A percentile compares a stretch with the other conserved stretches of the same genome.
Conservation (phyloP, 1,284 basidiomycete genomes). For the Malassezia slooffiae region DNA sequence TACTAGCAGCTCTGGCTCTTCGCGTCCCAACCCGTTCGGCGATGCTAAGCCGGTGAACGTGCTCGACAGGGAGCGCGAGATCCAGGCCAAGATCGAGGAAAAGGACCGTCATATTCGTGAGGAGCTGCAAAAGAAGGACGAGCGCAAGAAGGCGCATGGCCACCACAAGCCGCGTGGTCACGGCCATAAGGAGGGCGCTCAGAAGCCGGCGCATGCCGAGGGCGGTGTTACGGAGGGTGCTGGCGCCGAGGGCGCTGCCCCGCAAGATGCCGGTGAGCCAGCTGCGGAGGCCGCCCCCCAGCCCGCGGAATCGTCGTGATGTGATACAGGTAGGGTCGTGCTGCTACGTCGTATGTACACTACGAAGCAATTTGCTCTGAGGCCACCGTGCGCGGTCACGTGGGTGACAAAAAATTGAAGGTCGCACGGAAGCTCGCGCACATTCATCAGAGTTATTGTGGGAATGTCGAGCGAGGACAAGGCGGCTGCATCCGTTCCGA, state of each 20-base stretch:
- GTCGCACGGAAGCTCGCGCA: not conserved
- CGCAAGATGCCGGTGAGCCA: no score
- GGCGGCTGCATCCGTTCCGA: not conserved
- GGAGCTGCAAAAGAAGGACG: conserved; percentile 28
- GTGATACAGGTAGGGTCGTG: no score
- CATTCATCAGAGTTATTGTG: not conserved
- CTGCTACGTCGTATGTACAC: no score
- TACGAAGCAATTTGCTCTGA: no score
- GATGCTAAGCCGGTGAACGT: conserved; percentile 81
- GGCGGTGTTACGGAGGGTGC: no score
- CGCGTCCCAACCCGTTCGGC: conserved; percentile 63
- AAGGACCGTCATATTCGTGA: conserved; percentile 33
- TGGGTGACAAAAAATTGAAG: conserved; percentile 3
- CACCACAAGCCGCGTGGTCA: no score
- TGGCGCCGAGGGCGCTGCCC: no score
- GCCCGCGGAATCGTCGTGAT: no score
- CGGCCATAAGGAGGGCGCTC: no score
- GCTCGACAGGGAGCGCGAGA: conserved; percentile 62
- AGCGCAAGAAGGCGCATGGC: conserved; percentile 24
- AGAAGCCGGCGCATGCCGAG: no score
- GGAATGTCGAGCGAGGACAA: not conserved
- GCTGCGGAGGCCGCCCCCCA: no score
- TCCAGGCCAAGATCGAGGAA: conserved; percentile 51
- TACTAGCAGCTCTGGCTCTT: conserved; percentile 57
- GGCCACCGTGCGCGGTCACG: no score